These are phyloP conservation scores for Pseudocercospora musae DNA, from an alignment of 2,329 filamentous ascomycete genomes.

Conservation along the genomic window DNA sequence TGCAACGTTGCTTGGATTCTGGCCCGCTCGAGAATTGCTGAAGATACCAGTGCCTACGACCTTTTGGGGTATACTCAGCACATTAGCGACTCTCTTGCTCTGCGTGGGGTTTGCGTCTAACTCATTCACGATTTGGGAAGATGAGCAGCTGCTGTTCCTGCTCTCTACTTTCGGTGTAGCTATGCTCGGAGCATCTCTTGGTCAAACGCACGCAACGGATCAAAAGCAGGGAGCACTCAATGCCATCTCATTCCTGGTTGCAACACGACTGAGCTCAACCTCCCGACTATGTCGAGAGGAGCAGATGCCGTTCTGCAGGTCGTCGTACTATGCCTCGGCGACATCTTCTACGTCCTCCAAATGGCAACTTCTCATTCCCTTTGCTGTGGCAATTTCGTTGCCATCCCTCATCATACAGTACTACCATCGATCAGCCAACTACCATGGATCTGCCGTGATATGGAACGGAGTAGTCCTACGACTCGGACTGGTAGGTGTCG, in stretches of 20 bases:
- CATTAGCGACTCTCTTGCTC: constrained; percentile 77
- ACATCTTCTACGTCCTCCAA: constrained; percentile 88
- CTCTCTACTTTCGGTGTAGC: constrained; percentile 79
- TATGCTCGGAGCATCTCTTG: constrained; percentile 71
- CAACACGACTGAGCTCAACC: constrained; percentile 77
- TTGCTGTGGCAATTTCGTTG: constrained; percentile 66
- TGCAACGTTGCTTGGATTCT: constrained; percentile 42
- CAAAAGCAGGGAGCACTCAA: constrained; percentile 78
- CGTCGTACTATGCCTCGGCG: constrained; percentile 90
- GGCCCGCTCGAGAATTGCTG: constrained; percentile 42
- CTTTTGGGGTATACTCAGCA: constrained; percentile 83
- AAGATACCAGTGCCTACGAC: constrained; percentile 63
- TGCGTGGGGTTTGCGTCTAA: constrained; percentile 95
- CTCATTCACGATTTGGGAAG: constrained; percentile 98
- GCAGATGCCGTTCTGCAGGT: constrained; percentile 94
- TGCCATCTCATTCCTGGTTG: constrained; percentile 74
- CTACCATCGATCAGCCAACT: constrained; percentile 77
- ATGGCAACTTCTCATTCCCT: constrained; percentile 83
- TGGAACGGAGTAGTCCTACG: constrained; percentile 84
- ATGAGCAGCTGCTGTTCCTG: constrained; percentile 89
- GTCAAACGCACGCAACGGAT: constrained; percentile 64
- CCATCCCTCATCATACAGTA: constrained; percentile 76
- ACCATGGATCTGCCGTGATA: constrained; percentile 76
- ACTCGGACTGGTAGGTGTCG: constrained; percentile 68
- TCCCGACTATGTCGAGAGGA: constrained; percentile 94